phyloP scores from a whole-genome alignment of 2,329 filamentous ascomycete genomes.

The Ascochyta rabiei region DNA sequence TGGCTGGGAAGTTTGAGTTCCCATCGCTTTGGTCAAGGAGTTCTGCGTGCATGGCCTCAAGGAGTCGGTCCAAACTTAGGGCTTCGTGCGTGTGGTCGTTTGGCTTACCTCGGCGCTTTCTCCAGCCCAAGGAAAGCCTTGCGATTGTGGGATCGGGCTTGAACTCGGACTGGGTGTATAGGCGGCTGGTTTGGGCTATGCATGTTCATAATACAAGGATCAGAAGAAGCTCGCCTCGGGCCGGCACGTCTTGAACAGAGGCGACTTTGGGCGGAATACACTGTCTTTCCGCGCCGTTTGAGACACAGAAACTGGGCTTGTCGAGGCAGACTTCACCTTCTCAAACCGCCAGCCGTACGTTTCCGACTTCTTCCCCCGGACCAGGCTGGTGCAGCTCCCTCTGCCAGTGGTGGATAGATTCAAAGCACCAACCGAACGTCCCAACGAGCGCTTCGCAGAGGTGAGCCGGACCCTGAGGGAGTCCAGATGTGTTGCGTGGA shows the following conservation, averaged over 20 bases:
- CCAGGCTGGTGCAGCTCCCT: slow-evolving; percentile 10
- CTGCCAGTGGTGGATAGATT: slow-evolving; percentile 9
- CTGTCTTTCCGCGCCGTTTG: slow-evolving; percentile 12
- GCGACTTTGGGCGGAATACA: slow-evolving; percentile 10
- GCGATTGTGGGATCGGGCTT: too few relatives aligned
- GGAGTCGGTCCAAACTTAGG: too few relatives aligned
- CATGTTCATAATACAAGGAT: background rate
- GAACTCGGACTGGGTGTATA: too few relatives aligned
- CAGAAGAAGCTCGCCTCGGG: slow-evolving; percentile 7
- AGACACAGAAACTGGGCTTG: background rate
- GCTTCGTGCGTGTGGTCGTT: too few relatives aligned
- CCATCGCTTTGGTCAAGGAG: too few relatives aligned
- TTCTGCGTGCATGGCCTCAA: too few relatives aligned
- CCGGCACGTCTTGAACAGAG: background rate
- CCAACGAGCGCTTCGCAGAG: slow-evolving; percentile 21
- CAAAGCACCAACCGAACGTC: slow-evolving; percentile 22
- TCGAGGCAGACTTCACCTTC: background rate
- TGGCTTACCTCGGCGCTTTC: too few relatives aligned
- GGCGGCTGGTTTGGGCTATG: too few relatives aligned
- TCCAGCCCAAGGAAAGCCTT: too few relatives aligned
- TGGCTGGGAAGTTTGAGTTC: too few relatives aligned
- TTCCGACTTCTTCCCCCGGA: slow-evolving; percentile 24
- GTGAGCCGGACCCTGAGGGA: slow-evolving; percentile 23
- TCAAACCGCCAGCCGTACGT: slow-evolving; percentile 28
- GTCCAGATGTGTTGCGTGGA: slow-evolving; percentile 22